Evolutionary conservation across 495 filamentous ascomycete species (phyloP).

Genomic region (Xylaria bambusicola): DNA sequence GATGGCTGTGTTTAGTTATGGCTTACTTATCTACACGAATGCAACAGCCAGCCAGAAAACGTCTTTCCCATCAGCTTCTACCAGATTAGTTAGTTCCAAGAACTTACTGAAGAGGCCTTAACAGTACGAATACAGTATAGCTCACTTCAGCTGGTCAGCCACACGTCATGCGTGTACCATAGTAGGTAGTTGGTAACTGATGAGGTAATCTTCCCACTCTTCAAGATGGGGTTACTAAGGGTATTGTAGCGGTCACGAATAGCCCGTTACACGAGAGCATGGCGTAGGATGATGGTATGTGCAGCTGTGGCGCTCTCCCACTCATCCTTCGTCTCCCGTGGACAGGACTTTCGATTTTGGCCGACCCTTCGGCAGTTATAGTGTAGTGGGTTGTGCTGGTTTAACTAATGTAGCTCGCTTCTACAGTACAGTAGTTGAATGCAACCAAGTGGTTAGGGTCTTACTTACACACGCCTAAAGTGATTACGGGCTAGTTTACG

Average conservation of each 20-base stretch:
- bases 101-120: background rate
- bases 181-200: too few relatives aligned
- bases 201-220: too few relatives aligned
- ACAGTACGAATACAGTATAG: background rate
- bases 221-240: too few relatives aligned
- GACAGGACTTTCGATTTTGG: background rate
- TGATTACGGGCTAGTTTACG: too few relatives aligned
- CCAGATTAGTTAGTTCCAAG: background rate
- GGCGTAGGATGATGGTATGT: too few relatives aligned
- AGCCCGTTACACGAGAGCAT: too few relatives aligned
- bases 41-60: background rate
- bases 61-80: background rate
- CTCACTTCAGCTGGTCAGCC: background rate
- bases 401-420: too few relatives aligned
- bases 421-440: background rate
- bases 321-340: background rate
- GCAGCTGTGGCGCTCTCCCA: background rate
- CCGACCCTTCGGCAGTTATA: slow-evolving; percentile 12
- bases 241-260: too few relatives aligned
- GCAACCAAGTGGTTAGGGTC: background rate
- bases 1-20: background rate
- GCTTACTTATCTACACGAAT: background rate
- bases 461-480: too few relatives aligned
- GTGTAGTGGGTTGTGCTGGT: background rate
- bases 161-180: background rate